A percentile compares a stretch with the other conserved stretches of the same genome.
Evolutionary conservation across 352 stramenopile genomes (phyloP).

Genomic region (Aphanomyces euteiches): DNA sequence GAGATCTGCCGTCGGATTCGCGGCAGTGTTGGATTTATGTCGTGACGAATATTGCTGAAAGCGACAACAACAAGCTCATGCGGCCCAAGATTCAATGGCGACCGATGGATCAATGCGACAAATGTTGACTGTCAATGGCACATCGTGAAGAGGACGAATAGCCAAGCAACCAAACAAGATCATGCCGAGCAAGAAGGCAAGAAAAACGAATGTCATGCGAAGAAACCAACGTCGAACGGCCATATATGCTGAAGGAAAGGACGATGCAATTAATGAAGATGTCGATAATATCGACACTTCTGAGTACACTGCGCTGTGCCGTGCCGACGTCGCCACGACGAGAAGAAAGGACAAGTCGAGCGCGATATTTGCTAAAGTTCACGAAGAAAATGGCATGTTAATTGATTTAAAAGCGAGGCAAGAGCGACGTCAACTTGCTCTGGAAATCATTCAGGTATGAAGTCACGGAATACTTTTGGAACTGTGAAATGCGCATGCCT

Average conservation of each 20-base stretch:
- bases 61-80: not conserved
- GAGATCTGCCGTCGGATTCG: not conserved
- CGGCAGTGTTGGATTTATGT: not conserved
- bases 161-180: not conserved
- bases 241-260: no score
- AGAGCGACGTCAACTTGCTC: conserved; percentile 29
- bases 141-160: not conserved
- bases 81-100: not conserved
- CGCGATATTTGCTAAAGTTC: no score
- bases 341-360: no score
- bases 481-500: conserved; percentile 75
- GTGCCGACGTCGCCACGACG: no score
- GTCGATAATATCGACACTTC: no score
- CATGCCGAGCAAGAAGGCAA: no score
- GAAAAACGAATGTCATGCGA: no score
- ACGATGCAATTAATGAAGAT: no score
- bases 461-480: conserved; percentile 77
- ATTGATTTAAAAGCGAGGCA: conserved; percentile 23
- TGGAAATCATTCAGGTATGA: conserved; percentile 68
- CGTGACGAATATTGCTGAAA: not conserved
- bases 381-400: no score
- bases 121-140: not conserved
- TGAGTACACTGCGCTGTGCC: no score
- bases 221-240: no score
- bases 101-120: not conserved